A percentile compares a stretch with the other conserved stretches of the same genome.
These are phyloP conservation scores for Ormosia semicastrata DNA, from an alignment of 306 rosid species.

Conservation along the genomic window DNA sequence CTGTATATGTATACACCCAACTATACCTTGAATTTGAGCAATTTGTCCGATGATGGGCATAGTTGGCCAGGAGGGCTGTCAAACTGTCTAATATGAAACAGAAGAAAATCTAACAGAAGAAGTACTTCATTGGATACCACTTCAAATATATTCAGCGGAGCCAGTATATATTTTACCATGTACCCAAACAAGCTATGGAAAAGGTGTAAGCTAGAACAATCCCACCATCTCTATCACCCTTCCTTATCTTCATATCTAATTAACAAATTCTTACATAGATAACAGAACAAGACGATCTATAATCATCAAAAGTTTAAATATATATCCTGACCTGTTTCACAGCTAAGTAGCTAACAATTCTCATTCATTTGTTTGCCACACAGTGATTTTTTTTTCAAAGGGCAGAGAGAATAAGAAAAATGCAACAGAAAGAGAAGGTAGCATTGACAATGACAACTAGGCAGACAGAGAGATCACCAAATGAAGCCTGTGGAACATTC, in stretches of 20 bases:
- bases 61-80: not conserved
- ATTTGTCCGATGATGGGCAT: not conserved
- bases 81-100: not conserved
- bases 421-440: not conserved
- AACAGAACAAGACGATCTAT: not conserved
- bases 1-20: not conserved
- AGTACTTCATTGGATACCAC: not conserved
- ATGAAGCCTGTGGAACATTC: not conserved
- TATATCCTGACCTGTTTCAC: not conserved
- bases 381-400: not conserved
- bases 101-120: not conserved
- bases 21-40: not conserved
- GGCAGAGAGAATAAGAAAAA: not conserved
- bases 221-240: not conserved
- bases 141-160: not conserved
- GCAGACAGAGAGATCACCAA: not conserved
- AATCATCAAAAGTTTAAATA: not conserved
- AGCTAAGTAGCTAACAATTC: not conserved
- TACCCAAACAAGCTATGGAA: not conserved
- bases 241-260: not conserved
- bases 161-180: not conserved
- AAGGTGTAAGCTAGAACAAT: not conserved
- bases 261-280: not conserved
- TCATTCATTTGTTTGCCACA: not conserved
- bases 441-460: slow-evolving; percentile 8